phyloP scores from a whole-genome alignment of 345 rosid genomes.

The Trapa bicornis region DNA sequence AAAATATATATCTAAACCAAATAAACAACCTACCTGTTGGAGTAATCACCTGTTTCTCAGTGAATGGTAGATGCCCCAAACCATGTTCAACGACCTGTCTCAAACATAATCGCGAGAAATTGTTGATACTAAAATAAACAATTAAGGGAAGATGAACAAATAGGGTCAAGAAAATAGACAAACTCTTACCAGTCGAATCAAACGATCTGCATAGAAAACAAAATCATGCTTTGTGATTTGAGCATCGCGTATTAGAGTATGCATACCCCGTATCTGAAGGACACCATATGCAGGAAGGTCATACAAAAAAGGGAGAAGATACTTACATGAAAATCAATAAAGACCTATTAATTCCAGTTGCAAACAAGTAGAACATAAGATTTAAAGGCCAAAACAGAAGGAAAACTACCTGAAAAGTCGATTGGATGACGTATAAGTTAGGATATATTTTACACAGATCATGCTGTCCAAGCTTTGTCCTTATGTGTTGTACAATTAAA shows the following conservation, averaged over 20 bases:
- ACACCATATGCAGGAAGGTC: slow-evolving; percentile 6
- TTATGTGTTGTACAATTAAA: slow-evolving; percentile 94
- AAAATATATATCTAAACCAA: not conserved
- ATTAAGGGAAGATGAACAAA: not conserved
- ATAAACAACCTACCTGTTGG: slow-evolving; percentile 69
- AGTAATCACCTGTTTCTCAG: slow-evolving; percentile 91
- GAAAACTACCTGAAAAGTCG: slow-evolving; percentile 85
- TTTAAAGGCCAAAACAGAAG: not conserved
- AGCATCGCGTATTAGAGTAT: slow-evolving; percentile 94
- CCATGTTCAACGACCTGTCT: slow-evolving; percentile 96
- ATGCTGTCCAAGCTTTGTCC: slow-evolving; percentile 96
- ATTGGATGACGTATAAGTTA: slow-evolving; percentile 79
- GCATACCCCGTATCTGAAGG: slow-evolving; percentile 96
- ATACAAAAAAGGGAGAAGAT: not conserved
- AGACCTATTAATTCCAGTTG: no score
- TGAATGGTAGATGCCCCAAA: slow-evolving; percentile 91
- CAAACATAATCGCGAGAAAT: slow-evolving; percentile 9
- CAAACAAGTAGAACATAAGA: not conserved
- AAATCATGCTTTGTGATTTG: slow-evolving; percentile 93
- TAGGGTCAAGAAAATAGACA: slow-evolving; percentile 3
- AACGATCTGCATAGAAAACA: slow-evolving; percentile 84
- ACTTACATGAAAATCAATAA: not conserved
- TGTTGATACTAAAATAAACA: not conserved
- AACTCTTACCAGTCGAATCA: slow-evolving; percentile 86
- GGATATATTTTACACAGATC: slow-evolving; percentile 98